Evolutionary conservation across 225 moss, liverwort and hornwort genomes (phyloP), one percentile per base, ranked within the genome.

Genomic region (Polytrichum formosum): DNA sequence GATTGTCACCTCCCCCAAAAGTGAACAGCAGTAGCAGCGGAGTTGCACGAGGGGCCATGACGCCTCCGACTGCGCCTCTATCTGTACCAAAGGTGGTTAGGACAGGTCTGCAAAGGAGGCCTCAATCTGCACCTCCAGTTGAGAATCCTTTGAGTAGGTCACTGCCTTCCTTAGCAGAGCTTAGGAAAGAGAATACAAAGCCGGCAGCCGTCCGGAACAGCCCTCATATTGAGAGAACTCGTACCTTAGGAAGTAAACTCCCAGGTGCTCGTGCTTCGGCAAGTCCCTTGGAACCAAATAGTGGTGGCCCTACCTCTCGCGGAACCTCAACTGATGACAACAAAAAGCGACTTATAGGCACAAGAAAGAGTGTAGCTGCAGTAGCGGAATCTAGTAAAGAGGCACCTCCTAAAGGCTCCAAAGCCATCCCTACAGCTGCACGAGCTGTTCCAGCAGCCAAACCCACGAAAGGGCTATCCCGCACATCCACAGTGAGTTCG

Each of bases 181-280:
- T 97, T 21, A 73, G 97, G 71, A 97, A 97, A 70, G 97, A 97
- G 86, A 97, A 97, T 20, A 92, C 92, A 6, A 94, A 92, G 58
- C 94, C 91, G 68, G 78, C 90, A 1, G 61, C 78, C 28, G 86
- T 83, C 0, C 87, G 94, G 59, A 89, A 71, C 26, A 91, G 88
- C 54, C 79, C 85, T 16, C 71, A 87, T n/a, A 84, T 78, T 55
- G 92, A 90, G 25, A 87, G 89, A 55, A 78, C 89, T 16, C 85
- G 90, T 53, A 90, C 83, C 70, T 80, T 85, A 55, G 86, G 83
- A 7, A 87, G 81, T 17, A 97, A 94, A 72, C 83, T 89, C 59
- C 88, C 94, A 46, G 46, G 46, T 46, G 13, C 13, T 46, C 46
- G 46, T 82, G 69, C 78, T 5, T 61, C 74, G 22, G 68, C 87